Evolutionary conservation across 2,329 filamentous ascomycete species (phyloP), one percentile per base, ranked within the genome.

Genomic region (Botrytis elliptica): DNA sequence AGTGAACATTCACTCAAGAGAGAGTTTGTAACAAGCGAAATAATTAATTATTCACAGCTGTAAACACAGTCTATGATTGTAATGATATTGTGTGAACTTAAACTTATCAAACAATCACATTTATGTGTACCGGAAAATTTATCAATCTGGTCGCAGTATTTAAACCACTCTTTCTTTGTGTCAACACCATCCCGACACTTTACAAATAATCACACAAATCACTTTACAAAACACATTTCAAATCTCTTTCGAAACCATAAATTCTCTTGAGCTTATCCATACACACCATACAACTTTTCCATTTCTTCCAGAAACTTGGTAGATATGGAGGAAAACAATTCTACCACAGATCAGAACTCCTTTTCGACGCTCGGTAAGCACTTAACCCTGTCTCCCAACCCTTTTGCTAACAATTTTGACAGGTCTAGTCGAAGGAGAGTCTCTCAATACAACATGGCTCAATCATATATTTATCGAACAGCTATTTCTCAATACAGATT

Each of bases 341-440:
- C 1, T 8, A n/a, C 12, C 16, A 68, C 16, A 42, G 25, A 10
- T 20, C 22, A 40, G 12, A 46, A 29, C 65, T 52, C 46, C 65
- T 68, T 55, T 68, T 38, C 16, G 36, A 22, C n/a, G 22, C 46
- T 68, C 46, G 49, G 49, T 68, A 55, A 68, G 49, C 65, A 57
- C 16, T 29, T 14, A 40, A 55, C 49, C 49, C 12, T n/a, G 25
- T 16, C 46, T 57, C 22, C 10, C 22, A 57, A 29, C 12, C 33
- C 14, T 66, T 18, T 36, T 20, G 14, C 29, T 36, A 1, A 36
- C 29, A 12, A 18, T 66, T 49, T 36, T 49, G 14, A 66, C 63
- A 36, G 33, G 1, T 25, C 29, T 42, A 66, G 63, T 66, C 6
- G 29, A 66, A 49, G 63, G 29, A 49, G 42, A 66, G 22, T 36